These are phyloP conservation scores for Alternaria panax DNA, from an alignment of 2,329 filamentous ascomycete species.

Conservation along the genomic window DNA sequence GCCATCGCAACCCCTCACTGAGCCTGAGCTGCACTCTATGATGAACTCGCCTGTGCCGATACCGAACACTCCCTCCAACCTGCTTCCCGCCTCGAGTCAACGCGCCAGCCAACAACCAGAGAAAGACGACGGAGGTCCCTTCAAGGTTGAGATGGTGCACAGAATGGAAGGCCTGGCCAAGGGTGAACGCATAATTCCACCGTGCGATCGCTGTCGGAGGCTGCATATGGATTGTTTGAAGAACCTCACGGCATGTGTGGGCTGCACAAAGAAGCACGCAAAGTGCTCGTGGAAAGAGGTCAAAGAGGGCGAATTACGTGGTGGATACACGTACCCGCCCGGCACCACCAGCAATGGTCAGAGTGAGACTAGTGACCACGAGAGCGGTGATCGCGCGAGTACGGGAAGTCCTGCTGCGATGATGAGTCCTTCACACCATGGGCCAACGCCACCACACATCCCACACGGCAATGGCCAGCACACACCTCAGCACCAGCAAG, in stretches of 20 bases:
- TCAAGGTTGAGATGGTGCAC: conserved; percentile 71
- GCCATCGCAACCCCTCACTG: conserved; percentile 38
- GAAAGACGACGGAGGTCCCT: conserved; percentile 65
- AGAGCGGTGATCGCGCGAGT: conserved; percentile 38
- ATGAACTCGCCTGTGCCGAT: conserved; percentile 61
- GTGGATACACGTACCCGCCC: conserved; percentile 32
- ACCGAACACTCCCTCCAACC: conserved; percentile 61
- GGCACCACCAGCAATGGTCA: conserved; percentile 37
- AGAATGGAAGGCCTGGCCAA: conserved; percentile 78
- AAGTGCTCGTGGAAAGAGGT: conserved; percentile 87
- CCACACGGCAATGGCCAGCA: conserved; percentile 27
- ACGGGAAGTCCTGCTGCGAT: conserved; percentile 40
- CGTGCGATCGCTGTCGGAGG: conserved; percentile 82
- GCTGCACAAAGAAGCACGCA: conserved; percentile 89
- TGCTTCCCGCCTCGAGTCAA: conserved; percentile 57
- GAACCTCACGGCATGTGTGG: conserved; percentile 83
- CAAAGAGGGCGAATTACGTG: conserved; percentile 71
- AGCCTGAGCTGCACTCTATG: conserved; percentile 51
- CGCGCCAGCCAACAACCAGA: conserved; percentile 51
- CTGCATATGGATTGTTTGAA: conserved; percentile 84
- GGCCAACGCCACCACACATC: conserved; percentile 29
- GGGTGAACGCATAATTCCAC: conserved; percentile 78
- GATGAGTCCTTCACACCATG: conserved; percentile 35
- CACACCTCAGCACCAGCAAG: conserved; percentile 28
- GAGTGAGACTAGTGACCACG: conserved; percentile 44